Evolutionary conservation across 208 protist species (phyloP).

Genomic region (Acanthamoeba royreba): DNA sequence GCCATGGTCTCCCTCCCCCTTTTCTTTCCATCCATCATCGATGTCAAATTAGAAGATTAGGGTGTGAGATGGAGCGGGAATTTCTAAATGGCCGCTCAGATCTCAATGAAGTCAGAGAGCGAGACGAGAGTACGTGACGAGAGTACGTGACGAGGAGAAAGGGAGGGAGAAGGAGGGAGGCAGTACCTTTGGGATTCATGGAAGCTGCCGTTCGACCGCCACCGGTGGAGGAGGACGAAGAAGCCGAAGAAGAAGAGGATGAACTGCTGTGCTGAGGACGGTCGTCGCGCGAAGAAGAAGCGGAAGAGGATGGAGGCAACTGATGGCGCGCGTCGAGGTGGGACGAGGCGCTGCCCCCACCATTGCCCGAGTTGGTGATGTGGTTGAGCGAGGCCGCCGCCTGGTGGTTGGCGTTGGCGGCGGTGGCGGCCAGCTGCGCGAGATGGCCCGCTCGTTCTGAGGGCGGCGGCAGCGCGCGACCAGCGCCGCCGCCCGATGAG

Average conservation of each 20-base stretch:
- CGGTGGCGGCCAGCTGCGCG: background rate
- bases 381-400: background rate
- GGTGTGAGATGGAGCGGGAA: background rate
- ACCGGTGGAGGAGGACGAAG: background rate
- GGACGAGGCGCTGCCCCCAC: background rate
- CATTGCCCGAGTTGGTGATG: background rate
- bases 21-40: too few species aligned
- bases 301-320: too few species aligned
- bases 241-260: background rate
- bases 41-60: too few species aligned
- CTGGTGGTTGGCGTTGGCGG: background rate
- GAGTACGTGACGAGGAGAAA: background rate
- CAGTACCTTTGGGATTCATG: conserved; percentile 12
- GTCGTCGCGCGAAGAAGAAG: too few species aligned
- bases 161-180: background rate
- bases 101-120: too few species aligned
- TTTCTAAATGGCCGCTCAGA: background rate
- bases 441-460: background rate
- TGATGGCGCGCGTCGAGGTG: background rate
- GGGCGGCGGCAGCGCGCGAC: background rate
- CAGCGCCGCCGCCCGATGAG: too few species aligned
- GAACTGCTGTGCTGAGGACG: too few species aligned
- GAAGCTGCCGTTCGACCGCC: background rate
- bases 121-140: too few species aligned
- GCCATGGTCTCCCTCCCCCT: too few species aligned